phyloP scores from a whole-genome alignment of 805 yeast genomes.

The Saccharomyces mikatae region DNA sequence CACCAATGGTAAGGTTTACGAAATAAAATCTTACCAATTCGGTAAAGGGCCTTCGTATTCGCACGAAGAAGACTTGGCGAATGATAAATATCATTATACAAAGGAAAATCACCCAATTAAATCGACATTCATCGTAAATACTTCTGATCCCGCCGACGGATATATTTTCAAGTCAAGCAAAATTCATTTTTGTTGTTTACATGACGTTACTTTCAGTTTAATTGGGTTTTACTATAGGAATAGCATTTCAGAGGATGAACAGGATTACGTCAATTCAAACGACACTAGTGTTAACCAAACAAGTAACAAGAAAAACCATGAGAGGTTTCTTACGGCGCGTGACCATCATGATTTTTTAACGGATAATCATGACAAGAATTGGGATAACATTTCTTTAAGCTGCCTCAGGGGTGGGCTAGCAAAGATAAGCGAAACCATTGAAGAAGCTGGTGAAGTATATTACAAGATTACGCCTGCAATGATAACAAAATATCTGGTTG shows the following conservation, averaged over 20 bases:
- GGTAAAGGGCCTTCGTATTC: slow-evolving; percentile 20
- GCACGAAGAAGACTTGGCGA: slow-evolving; percentile 16
- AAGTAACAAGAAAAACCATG: slow-evolving; percentile 1
- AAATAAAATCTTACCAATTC: slow-evolving; percentile 17
- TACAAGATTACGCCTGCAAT: slow-evolving; percentile 38
- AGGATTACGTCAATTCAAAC: slow-evolving; percentile 10
- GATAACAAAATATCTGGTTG: slow-evolving; percentile 33
- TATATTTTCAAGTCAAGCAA: slow-evolving; percentile 14
- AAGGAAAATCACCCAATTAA: slow-evolving; percentile 18
- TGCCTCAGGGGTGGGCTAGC: slow-evolving; percentile 22
- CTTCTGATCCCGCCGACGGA: slow-evolving; percentile 17
- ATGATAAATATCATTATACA: slow-evolving; percentile 22
- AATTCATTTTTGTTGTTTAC: slow-evolving; percentile 12
- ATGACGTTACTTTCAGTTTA: slow-evolving; percentile 22
- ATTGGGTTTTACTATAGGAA: slow-evolving; percentile 19
- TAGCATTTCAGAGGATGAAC: slow-evolving; percentile 10
- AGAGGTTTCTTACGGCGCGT: slow-evolving; percentile 24
- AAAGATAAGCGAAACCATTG: slow-evolving; percentile 34
- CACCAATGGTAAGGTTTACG: slow-evolving; percentile 8
- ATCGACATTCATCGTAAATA: slow-evolving; percentile 20
- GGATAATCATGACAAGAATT: slow-evolving; percentile 20
- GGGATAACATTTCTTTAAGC: slow-evolving; percentile 15
- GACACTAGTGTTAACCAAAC: not conserved
- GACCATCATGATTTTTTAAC: slow-evolving; percentile 29
- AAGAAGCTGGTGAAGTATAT: slow-evolving; percentile 39